phyloP scores from a whole-genome alignment of 2,329 filamentous ascomycete genomes.

The Zarea fungicola region DNA sequence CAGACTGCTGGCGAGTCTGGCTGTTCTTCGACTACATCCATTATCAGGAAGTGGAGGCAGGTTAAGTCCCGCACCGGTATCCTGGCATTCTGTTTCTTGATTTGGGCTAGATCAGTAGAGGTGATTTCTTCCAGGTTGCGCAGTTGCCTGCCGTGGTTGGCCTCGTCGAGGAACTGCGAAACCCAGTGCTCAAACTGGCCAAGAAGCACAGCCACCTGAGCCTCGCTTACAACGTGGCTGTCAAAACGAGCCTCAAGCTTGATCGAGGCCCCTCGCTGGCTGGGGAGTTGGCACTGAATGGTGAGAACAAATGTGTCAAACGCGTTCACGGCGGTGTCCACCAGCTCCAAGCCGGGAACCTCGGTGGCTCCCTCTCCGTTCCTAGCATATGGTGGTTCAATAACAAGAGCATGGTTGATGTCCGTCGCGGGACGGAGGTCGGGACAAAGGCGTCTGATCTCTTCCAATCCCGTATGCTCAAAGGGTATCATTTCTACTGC shows the following conservation, averaged over 20 bases:
- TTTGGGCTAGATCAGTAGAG: conserved; percentile 5
- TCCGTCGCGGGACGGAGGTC: conserved; percentile 7
- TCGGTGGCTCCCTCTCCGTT: conserved; percentile 1
- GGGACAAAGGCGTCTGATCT: not conserved
- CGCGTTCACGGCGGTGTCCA: conserved; percentile 8
- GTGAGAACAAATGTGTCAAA: conserved; percentile 13
- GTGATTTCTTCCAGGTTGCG: conserved; percentile 2
- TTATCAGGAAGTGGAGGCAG: not conserved
- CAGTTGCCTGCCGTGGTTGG: conserved; percentile 1
- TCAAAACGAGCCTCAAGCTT: conserved; percentile 10
- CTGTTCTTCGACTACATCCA: not conserved
- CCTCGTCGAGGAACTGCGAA: conserved; percentile 3
- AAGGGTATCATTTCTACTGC: conserved; percentile 15
- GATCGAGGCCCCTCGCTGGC: not conserved
- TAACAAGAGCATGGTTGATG: conserved; percentile 9
- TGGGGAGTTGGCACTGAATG: conserved; percentile 7
- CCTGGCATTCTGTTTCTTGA: conserved; percentile 7
- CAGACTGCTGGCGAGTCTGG: not conserved
- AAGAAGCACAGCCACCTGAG: conserved; percentile 11
- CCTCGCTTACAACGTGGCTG: conserved; percentile 1
- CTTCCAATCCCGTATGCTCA: conserved; percentile 19
- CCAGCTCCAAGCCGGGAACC: conserved; percentile 4
- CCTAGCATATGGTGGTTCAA: conserved; percentile 1
- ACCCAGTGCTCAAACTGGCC: conserved; percentile 9
- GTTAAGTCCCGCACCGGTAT: not conserved